Base-by-base conservation (phyloP, 2,329 filamentous ascomycete species). In the Xenosphaeropsis pyriputrescens region DNA sequence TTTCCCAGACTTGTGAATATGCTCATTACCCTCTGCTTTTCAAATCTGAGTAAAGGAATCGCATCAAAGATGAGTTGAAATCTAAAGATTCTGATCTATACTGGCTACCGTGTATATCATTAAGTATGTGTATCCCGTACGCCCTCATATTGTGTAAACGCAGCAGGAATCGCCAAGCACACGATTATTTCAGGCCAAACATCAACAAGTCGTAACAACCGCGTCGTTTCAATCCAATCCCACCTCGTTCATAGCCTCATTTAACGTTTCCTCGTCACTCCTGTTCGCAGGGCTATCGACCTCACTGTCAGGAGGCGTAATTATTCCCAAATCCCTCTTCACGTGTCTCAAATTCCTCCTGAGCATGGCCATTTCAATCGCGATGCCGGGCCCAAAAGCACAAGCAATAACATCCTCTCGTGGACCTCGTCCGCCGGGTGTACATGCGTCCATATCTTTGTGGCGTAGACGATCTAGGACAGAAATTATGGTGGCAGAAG, bases 331-430 rank as follows among this genome's bases (percentile, higher is more conserved):
- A 8, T 29, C 37, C 14, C 48, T 34, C 8, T 40, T 42, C 32
- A 50, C 50, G 41, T 52, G 51, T 3, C 35, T 41, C 26, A 57
- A 13, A 43, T 57, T 57, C 29, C 53, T 40, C 44, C 67, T 75
- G 47, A 83, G 54, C 57, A 81, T 64, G 51, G 72, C 76, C 69
- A 78, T 78, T 58, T 83, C 78, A 19, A 82, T 67, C 5, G 70
- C 56, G 45, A 84, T 74, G 1, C 79, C 79, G 0, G 79, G 79
- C 0, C 79, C 79, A 50, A 84, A 84, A 2, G 77, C 78, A 45
- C 75, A 78, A 2, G 72, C 76, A 2, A 82, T 66, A 5, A 84
- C 65, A 40, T 74, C 70, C 34, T 80, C 72, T 29, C 65, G 64
- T 47, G 37, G 57, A 7, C 30, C 30, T 55, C 58, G 58, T 2